These are phyloP conservation scores for Sporothrix pseudoabietina DNA, from an alignment of 2,329 filamentous ascomycete genomes.

Conservation along the genomic window DNA sequence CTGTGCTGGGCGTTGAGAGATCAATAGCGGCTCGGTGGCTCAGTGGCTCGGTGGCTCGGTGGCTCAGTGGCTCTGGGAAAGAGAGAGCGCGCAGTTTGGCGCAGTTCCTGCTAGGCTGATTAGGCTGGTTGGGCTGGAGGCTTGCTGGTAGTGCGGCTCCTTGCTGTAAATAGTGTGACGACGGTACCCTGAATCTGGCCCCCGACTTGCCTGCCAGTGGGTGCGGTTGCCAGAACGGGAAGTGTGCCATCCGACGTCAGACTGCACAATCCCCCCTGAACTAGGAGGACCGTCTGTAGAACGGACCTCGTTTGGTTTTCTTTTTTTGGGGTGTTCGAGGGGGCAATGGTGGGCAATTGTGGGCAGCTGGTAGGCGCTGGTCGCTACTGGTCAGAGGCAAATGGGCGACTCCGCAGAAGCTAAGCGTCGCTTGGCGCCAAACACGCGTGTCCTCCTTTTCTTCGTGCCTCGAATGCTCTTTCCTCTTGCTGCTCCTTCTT, in stretches of 20 bases:
- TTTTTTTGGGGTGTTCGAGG: no score
- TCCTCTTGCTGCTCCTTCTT: no score
- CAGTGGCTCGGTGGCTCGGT: no score
- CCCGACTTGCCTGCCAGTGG: neutral
- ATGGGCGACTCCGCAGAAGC: slow-evolving; percentile 8
- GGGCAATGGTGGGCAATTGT: neutral
- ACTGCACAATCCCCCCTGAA: neutral
- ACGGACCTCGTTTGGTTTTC: neutral
- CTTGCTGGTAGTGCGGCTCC: neutral
- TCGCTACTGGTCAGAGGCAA: neutral
- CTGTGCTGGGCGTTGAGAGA: neutral
- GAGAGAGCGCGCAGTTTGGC: neutral
- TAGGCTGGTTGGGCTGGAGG: no score
- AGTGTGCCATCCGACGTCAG: neutral
- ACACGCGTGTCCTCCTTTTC: neutral
- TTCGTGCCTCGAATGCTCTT: neutral
- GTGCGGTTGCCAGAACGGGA: no score
- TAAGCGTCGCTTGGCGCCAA: slow-evolving; percentile 22
- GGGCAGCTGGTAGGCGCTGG: neutral
- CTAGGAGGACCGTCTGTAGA: neutral
- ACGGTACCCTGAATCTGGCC: neutral
- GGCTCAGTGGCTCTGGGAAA: no score
- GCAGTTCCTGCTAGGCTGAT: neutral
- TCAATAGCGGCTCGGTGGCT: no score
- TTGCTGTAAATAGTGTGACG: slow-evolving; percentile 1